These are phyloP conservation scores for Tephrocybe sp. DNA, from an alignment of 768 basidiomycete genomes.

Conservation along the genomic window DNA sequence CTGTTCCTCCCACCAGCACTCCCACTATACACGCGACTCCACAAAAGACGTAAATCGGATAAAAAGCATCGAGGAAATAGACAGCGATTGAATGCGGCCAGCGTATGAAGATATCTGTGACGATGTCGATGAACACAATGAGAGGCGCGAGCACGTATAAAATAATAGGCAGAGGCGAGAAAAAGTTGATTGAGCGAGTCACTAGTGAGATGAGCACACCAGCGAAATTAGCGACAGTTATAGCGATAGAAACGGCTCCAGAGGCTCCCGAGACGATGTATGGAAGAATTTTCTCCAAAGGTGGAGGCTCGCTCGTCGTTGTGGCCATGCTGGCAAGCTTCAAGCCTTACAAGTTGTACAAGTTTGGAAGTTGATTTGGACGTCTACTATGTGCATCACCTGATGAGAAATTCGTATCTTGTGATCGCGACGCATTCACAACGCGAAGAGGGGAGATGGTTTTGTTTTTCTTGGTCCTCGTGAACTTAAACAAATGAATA, in stretches of 20 bases:
- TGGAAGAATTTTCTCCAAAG: slow-evolving; percentile 16
- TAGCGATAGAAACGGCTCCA: slow-evolving; percentile 4
- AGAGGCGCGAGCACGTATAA: slow-evolving; percentile 51
- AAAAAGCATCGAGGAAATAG: slow-evolving; percentile 43
- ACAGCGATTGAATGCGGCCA: slow-evolving; percentile 42
- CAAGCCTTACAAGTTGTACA: background rate
- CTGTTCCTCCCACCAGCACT: slow-evolving; percentile 42
- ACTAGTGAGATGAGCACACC: slow-evolving; percentile 4
- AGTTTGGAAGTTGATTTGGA: background rate
- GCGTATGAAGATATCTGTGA: slow-evolving; percentile 41
- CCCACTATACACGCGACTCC: slow-evolving; percentile 59
- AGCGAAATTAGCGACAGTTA: slow-evolving; percentile 4
- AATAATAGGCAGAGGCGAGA: slow-evolving; percentile 28
- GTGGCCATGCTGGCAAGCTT: slow-evolving; percentile 1
- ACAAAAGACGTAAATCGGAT: slow-evolving; percentile 56
- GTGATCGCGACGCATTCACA: too few relatives aligned
- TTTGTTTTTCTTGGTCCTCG: too few relatives aligned
- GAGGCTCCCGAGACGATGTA: slow-evolving; percentile 13
- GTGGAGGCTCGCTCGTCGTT: slow-evolving; percentile 4
- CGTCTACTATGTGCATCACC: too few relatives aligned
- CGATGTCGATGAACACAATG: slow-evolving; percentile 38
- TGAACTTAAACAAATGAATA: too few relatives aligned
- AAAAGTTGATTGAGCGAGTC: slow-evolving; percentile 13
- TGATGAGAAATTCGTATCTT: too few relatives aligned
- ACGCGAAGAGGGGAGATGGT: too few relatives aligned